phyloP scores from a whole-genome alignment of 1,139 yeast species.

The Zygosaccharomyces pseudobailii region DNA sequence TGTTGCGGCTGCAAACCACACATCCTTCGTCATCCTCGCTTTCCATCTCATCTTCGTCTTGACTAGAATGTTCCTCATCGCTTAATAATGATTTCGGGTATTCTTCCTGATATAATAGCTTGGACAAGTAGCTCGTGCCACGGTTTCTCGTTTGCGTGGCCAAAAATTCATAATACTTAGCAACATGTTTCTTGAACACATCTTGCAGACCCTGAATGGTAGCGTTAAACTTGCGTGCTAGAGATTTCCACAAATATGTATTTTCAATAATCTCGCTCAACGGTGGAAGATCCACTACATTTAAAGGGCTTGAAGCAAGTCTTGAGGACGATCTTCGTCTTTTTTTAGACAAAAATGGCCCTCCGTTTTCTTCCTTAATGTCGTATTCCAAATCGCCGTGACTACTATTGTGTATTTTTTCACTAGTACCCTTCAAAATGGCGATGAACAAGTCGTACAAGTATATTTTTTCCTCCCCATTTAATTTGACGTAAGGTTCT shows the following conservation, averaged over 20 bases:
- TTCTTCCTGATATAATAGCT: conserved; percentile 24
- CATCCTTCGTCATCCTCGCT: conserved; percentile 43
- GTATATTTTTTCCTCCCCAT: conserved; percentile 31
- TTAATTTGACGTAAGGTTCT: conserved; percentile 11
- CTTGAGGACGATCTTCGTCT: background rate
- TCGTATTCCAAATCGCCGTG: background rate
- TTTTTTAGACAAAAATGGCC: background rate
- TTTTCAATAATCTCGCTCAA: conserved; percentile 15
- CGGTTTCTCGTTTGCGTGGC: conserved; percentile 20
- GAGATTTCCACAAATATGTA: conserved; percentile 34
- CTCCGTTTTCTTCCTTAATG: background rate
- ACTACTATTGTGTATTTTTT: background rate
- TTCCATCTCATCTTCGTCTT: conserved; percentile 35
- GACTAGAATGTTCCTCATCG: conserved; percentile 32
- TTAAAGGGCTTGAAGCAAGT: background rate
- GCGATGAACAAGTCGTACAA: conserved; percentile 53
- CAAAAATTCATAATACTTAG: conserved; percentile 45
- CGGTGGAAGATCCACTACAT: conserved; percentile 1
- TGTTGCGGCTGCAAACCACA: conserved; percentile 48
- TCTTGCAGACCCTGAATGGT: conserved; percentile 26
- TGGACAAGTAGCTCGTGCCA: conserved; percentile 14
- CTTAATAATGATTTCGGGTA: conserved; percentile 32
- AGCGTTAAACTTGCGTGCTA: conserved; percentile 27
- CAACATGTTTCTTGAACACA: conserved; percentile 38
- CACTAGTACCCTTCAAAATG: conserved; percentile 31